Evolutionary conservation across 2,329 filamentous ascomycete genomes (phyloP).

Genomic region (Cercospora sp.): DNA sequence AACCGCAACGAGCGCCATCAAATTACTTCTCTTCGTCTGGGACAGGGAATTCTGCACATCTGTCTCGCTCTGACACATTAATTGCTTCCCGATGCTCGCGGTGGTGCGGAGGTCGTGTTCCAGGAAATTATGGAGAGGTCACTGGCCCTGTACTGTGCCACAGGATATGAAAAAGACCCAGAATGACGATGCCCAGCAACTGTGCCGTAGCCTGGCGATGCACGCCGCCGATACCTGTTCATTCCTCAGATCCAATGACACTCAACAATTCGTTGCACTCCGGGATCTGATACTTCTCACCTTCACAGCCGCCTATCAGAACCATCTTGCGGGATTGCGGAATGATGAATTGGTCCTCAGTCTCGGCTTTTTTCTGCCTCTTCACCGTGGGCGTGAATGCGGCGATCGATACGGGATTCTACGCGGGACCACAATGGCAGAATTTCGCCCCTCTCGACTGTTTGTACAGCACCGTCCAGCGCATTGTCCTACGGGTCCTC

Average conservation of each 20-base stretch:
- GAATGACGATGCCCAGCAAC: neutral
- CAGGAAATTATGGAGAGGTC: neutral
- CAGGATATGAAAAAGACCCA: neutral
- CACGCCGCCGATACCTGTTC: neutral
- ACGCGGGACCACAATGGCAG: neutral
- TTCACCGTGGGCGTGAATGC: neutral
- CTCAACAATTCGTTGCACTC: neutral
- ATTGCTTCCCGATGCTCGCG: neutral
- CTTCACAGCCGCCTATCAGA: neutral
- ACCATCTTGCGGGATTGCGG: neutral
- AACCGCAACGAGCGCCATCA: neutral
- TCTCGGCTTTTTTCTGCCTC: neutral
- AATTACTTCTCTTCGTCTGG: neutral
- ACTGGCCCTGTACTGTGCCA: neutral
- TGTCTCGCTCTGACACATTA: neutral
- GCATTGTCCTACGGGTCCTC: neutral
- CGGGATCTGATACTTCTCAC: neutral
- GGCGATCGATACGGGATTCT: neutral
- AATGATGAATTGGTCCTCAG: neutral
- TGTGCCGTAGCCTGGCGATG: neutral
- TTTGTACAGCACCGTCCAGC: neutral
- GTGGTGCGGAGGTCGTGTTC: neutral
- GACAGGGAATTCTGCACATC: neutral
- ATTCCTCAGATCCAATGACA: neutral
- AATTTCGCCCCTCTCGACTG: neutral